Base-by-base conservation (phyloP, 2,329 filamentous ascomycete species). In the Fusarium torulosum region DNA sequence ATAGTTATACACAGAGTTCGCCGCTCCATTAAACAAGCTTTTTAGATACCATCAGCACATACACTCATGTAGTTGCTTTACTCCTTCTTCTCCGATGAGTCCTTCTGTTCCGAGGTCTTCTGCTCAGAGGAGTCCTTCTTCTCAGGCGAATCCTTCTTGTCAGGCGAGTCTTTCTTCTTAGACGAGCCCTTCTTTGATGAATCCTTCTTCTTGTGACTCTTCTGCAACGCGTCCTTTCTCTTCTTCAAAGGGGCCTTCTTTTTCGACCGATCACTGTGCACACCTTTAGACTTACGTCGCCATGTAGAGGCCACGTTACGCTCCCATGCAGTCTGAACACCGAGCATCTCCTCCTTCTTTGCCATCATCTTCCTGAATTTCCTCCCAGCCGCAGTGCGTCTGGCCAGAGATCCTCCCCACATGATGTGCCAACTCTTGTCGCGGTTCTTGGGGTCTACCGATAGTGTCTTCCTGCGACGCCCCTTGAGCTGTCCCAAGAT, bases 401-500 rank as follows among this genome's bases (percentile, higher is more conserved):
- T 59, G 7, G 78, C 72, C 57, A 86, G 74, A 10, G 74, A 70
- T 27, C 83, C 82, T 19, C 66, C 55, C 69, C 83, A 86, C 77
- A 84, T 80, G 23, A 63, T 64, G 67, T 88, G 87, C 74, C 80
- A 83, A 23, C 80, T 77, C 4, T 74, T 71, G 2, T 78, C 78
- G 14, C 79, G 79, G 15, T 81, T 77, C 6, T 79, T 78, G 15
- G 82, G 79, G 13, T 83, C 79, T 14, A 78, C 76, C 2, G 61
- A 75, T 35, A 88, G 75, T 0, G 80, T 78, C 29, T 80, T 80
- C 44, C 77, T 79, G 14, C 92, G 86, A 17, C 91, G 84, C 5
- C 72, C 76, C 75, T 88, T 86, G 59, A 88, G 81, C 50, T 83
- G 79, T 2, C 74, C 41, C 75, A 93, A 93, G 23, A 91, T 76